These are phyloP conservation scores for Oryza brachyantha DNA, from an alignment of 176 grass and related monocot genomes.

Conservation along the genomic window DNA sequence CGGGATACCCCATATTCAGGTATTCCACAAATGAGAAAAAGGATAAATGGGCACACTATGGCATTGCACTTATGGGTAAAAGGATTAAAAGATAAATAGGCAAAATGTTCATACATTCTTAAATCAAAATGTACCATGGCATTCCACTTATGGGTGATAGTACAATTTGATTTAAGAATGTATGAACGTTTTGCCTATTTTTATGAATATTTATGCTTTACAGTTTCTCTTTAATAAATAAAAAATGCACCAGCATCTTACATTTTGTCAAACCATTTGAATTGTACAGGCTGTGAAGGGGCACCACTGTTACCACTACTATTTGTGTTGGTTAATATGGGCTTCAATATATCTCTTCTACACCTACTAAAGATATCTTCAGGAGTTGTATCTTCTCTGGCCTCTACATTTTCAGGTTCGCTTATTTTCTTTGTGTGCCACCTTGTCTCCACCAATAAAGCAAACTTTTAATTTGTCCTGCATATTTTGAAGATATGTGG, in stretches of 20 bases:
- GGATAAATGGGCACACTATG: too few relatives aligned
- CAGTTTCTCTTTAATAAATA: neutral
- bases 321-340: slow-evolving; percentile 95
- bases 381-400: slow-evolving; percentile 88
- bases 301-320: slow-evolving; percentile 82
- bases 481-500: neutral
- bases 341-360: slow-evolving; percentile 87
- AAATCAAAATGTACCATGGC: too few relatives aligned
- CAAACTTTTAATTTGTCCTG: slow-evolving; percentile 12
- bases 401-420: slow-evolving; percentile 93
- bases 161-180: neutral
- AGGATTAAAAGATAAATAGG: neutral
- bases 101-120: too few relatives aligned
- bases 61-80: too few relatives aligned
- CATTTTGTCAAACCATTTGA: slow-evolving; percentile 20
- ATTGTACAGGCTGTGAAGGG: slow-evolving; percentile 79
- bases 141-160: neutral
- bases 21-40: too few relatives aligned
- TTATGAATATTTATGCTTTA: neutral
- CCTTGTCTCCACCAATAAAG: neutral
- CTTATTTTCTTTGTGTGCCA: slow-evolving; percentile 6
- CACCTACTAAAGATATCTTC: slow-evolving; percentile 85
- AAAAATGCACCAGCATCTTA: slow-evolving; percentile 20
- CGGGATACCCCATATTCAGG: too few relatives aligned
- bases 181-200: neutral